A percentile compares a stretch with the other conserved stretches of the same genome.
Evolutionary conservation across 1,284 basidiomycete species (phyloP).

Genomic region (Agaricales sp.): DNA sequence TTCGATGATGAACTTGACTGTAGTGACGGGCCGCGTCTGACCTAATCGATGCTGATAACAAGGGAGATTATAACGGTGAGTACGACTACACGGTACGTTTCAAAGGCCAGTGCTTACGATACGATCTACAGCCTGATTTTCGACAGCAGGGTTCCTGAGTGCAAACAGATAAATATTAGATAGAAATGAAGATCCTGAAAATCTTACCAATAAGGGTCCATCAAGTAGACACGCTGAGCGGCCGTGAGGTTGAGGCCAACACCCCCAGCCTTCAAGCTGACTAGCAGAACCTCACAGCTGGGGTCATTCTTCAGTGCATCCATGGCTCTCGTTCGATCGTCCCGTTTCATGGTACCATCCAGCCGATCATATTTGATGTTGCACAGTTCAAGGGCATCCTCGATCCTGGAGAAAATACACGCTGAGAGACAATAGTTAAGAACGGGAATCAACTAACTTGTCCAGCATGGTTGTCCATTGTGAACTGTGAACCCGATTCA

Average conservation of each 20-base stretch:
- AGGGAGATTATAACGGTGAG: constrained; percentile 11
- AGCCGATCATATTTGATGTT: constrained; percentile 83
- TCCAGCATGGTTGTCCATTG: constrained; percentile 97
- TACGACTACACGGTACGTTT: constrained; percentile 6
- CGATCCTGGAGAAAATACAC: constrained; percentile 44
- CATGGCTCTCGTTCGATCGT: constrained; percentile 85
- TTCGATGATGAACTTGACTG: constrained; percentile 88
- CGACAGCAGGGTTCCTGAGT: constrained; percentile 88
- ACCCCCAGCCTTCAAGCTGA: constrained; percentile 94
- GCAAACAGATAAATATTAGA: constrained; percentile 4
- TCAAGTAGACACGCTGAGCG: constrained; percentile 86
- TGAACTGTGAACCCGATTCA: constrained; percentile 60
- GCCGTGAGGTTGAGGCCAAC: constrained; percentile 92
- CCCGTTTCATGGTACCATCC: constrained; percentile 95
- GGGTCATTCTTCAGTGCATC: constrained; percentile 82
- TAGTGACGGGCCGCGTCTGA: constrained; percentile 85
- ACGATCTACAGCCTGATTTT: constrained; percentile 92
- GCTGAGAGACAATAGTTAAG: constrained; percentile 5
- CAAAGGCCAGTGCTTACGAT: constrained; percentile 42
- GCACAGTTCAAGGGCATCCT: constrained; percentile 77
- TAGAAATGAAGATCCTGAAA: constrained; percentile 1
- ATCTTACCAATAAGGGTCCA: constrained; percentile 89
- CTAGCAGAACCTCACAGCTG: constrained; percentile 83
- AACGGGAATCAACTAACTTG: constrained; percentile 42
- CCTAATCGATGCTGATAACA: constrained; percentile 74